Percentiles rank a stretch among this genome's conserved stretches.
Evolutionary conservation across 768 basidiomycete species (phyloP).

Genomic region (Lentinus tigrinus): DNA sequence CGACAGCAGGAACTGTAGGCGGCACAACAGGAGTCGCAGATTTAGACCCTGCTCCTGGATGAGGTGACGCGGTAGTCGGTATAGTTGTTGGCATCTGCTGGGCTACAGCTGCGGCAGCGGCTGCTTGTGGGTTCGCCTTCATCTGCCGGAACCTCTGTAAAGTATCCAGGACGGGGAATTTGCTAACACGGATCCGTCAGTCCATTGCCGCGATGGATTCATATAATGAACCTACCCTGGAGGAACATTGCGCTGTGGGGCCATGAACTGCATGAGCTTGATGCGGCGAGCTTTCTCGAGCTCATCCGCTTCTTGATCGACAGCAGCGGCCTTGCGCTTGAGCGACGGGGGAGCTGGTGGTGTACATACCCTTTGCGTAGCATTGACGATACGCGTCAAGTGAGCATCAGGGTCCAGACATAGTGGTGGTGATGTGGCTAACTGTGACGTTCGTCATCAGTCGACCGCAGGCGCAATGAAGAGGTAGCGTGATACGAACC

Average conservation of each 20-base stretch:
- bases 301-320: constrained; percentile 77
- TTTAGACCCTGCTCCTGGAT: background rate
- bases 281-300: constrained; percentile 67
- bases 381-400: constrained; percentile 73
- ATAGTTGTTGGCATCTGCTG: background rate
- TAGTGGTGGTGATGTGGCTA: constrained; percentile 71
- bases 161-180: constrained; percentile 60
- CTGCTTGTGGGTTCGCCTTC: constrained; percentile 7
- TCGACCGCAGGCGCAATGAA: background rate
- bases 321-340: constrained; percentile 70
- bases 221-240: constrained; percentile 42
- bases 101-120: background rate
- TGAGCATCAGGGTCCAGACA: constrained; percentile 81
- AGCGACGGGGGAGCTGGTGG: constrained; percentile 71
- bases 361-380: constrained; percentile 67
- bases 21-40: background rate
- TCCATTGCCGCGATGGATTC: background rate
- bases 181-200: constrained; percentile 21
- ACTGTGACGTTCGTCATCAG: constrained; percentile 38
- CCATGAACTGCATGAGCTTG: constrained; percentile 81
- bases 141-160: constrained; percentile 23
- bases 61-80: background rate
- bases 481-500: constrained; percentile 46
- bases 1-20: background rate
- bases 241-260: constrained; percentile 43